Conservation (phyloP, 2,329 filamentous ascomycete genomes). For the Botryotinia calthae region DNA sequence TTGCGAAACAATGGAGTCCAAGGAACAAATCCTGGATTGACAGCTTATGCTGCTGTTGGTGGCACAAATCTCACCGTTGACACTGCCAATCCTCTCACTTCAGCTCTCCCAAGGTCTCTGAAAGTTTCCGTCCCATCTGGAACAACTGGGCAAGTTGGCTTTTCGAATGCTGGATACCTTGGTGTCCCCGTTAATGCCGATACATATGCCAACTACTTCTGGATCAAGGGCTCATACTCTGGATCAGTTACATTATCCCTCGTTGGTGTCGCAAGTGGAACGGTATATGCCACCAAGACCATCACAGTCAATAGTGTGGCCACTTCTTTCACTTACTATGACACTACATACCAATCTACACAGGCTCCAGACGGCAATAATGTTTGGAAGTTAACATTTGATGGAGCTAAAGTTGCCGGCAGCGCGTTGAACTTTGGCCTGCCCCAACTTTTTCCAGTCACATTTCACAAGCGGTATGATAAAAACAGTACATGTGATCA, state of each 20-base stretch:
- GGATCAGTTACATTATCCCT: slow-evolving; percentile 21
- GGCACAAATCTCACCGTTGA: slow-evolving; percentile 21
- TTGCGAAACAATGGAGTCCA: slow-evolving; percentile 69
- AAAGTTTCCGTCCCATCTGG: slow-evolving; percentile 24
- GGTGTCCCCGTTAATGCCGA: slow-evolving; percentile 32
- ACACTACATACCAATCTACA: slow-evolving; percentile 16
- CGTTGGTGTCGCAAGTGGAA: slow-evolving; percentile 17
- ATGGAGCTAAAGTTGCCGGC: slow-evolving; percentile 41
- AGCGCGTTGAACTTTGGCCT: slow-evolving; percentile 51
- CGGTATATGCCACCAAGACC: slow-evolving; percentile 21
- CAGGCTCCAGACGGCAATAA: slow-evolving; percentile 45
- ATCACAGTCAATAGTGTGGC: slow-evolving; percentile 19
- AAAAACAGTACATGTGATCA: neutral
- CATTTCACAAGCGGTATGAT: slow-evolving; percentile 47
- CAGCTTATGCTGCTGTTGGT: slow-evolving; percentile 23
- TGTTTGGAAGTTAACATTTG: slow-evolving; percentile 53
- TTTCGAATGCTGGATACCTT: slow-evolving; percentile 36
- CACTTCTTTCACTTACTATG: slow-evolving; percentile 21
- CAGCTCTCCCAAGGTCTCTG: slow-evolving; percentile 21
- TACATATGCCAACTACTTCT: slow-evolving; percentile 27
- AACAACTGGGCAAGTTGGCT: slow-evolving; percentile 34
- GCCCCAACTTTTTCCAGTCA: slow-evolving; percentile 57
- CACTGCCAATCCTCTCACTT: slow-evolving; percentile 20
- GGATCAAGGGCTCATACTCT: slow-evolving; percentile 25
- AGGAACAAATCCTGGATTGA: slow-evolving; percentile 27